Evolutionary conservation across 305 asterid species (phyloP).

Genomic region (Fraxinus dipetala): DNA sequence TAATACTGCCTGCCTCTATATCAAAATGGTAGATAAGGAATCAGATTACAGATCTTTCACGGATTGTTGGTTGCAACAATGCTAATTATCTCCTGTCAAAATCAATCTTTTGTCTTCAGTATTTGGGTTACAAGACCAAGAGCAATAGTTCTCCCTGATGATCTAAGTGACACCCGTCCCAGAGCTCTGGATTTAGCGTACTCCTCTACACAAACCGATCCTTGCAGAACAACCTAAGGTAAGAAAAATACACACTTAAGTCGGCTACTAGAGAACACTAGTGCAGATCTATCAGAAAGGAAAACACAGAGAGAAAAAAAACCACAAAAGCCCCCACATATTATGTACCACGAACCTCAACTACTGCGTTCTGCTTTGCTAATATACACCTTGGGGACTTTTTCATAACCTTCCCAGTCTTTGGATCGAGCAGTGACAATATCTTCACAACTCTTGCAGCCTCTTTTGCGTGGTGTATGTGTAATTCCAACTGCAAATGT

Average conservation of each 20-base stretch:
- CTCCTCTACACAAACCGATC: slow-evolving; percentile 70
- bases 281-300: background rate
- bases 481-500: slow-evolving; percentile 74
- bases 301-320: background rate
- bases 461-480: slow-evolving; percentile 80
- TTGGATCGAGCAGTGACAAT: slow-evolving; percentile 72
- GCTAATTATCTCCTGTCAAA: background rate
- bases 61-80: background rate
- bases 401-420: slow-evolving; percentile 73
- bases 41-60: background rate
- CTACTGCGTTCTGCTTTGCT: slow-evolving; percentile 78
- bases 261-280: background rate
- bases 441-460: slow-evolving; percentile 73
- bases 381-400: slow-evolving; percentile 83
- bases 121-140: slow-evolving; percentile 73
- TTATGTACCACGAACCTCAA: slow-evolving; percentile 62
- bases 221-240: slow-evolving; percentile 65
- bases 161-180: slow-evolving; percentile 84
- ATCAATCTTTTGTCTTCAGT: slow-evolving; percentile 33
- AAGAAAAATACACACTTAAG: background rate
- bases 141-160: slow-evolving; percentile 82
- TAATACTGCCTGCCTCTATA: slow-evolving; percentile 2
- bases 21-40: slow-evolving; percentile 18
- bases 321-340: background rate
- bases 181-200: slow-evolving; percentile 62